Conservation (phyloP, 306 rosid genomes). For the Canavalia ensiformis region DNA sequence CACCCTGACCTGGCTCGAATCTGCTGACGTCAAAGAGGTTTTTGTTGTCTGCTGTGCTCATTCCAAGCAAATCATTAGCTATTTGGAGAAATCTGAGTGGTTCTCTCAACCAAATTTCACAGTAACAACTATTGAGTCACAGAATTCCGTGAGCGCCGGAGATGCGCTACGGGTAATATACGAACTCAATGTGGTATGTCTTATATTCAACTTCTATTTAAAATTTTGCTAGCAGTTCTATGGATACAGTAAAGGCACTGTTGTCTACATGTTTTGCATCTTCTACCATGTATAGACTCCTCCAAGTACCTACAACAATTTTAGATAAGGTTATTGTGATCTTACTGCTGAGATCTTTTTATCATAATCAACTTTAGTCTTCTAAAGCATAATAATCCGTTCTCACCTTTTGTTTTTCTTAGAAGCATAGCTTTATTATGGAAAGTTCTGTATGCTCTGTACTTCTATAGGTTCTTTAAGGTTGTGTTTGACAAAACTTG, state of each 20-base stretch:
- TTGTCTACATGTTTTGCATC: not conserved
- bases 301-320: not conserved
- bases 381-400: not conserved
- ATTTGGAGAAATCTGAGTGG: slow-evolving; percentile 89
- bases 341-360: not conserved
- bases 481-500: no score
- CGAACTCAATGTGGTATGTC: slow-evolving; percentile 92
- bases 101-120: slow-evolving; percentile 76
- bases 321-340: not conserved
- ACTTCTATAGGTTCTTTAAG: no score
- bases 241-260: not conserved
- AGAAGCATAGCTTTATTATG: not conserved
- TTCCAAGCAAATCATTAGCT: slow-evolving; percentile 83
- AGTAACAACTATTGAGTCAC: slow-evolving; percentile 82
- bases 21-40: slow-evolving; percentile 97
- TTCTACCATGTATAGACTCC: not conserved
- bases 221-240: not conserved
- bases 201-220: slow-evolving; percentile 8
- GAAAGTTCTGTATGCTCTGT: slow-evolving; percentile 2
- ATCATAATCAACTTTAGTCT: not conserved
- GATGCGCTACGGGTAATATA: slow-evolving; percentile 90
- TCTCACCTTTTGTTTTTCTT: not conserved
- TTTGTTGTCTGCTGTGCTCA: slow-evolving; percentile 94
- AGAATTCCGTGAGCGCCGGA: slow-evolving; percentile 93
- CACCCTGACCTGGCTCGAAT: slow-evolving; percentile 95